Conservation (phyloP, 176 grass and related monocot genomes). For the Pontederia crassipes region DNA sequence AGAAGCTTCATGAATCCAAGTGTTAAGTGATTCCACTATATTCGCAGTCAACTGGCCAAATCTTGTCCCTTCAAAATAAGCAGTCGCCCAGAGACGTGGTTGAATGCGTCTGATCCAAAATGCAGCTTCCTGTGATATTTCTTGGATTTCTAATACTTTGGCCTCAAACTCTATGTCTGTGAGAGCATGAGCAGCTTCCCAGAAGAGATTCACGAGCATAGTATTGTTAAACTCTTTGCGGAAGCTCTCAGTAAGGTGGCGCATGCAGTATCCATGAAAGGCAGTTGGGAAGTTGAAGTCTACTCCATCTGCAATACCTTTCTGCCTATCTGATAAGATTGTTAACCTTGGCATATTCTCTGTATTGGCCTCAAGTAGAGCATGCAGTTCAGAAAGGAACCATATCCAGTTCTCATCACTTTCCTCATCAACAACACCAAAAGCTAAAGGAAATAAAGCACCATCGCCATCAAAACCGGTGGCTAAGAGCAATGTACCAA, state of each 20-base stretch:
- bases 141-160: constrained; percentile 89
- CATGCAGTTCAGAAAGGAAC: constrained; percentile 87
- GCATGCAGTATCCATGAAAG: constrained; percentile 94
- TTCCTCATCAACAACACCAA: constrained; percentile 95
- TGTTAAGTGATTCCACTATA: constrained; percentile 55
- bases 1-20: constrained; percentile 81
- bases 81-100: constrained; percentile 80
- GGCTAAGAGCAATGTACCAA: constrained; percentile 85
- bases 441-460: constrained; percentile 82
- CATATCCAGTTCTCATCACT: constrained; percentile 93
- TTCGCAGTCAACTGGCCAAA: constrained; percentile 89
- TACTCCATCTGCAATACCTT: constrained; percentile 83
- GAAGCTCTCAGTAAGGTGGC: constrained; percentile 70
- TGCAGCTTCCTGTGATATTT: constrained; percentile 65
- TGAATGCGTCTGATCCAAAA: constrained; percentile 70
- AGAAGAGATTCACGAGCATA: constrained; percentile 67
- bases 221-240: constrained; percentile 80
- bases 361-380: constrained; percentile 81
- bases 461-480: constrained; percentile 92
- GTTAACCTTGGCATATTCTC: constrained; percentile 95
- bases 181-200: constrained; percentile 89
- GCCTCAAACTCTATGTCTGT: constrained; percentile 86
- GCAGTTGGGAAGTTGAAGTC: constrained; percentile 98
- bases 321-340: constrained; percentile 78
- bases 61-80: constrained; percentile 88